These are phyloP conservation scores for Sporothrix phasma DNA, from an alignment of 2,329 filamentous ascomycete genomes.

Conservation along the genomic window DNA sequence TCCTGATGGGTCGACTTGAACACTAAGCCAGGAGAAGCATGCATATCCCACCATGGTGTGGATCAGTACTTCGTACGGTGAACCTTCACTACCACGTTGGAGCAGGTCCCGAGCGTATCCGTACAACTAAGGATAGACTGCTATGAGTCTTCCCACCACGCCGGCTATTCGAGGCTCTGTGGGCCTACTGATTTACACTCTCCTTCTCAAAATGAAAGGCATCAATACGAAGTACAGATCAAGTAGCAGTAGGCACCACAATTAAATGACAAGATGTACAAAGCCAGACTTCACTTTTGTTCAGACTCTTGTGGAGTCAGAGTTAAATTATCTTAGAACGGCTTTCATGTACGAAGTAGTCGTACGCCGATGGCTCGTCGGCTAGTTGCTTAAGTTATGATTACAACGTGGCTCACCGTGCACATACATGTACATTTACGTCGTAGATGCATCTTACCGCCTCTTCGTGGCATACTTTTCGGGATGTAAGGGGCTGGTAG, in stretches of 20 bases:
- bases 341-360: too few relatives aligned
- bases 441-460: not conserved
- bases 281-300: too few relatives aligned
- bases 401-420: not conserved
- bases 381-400: not conserved
- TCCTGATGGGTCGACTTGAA: not conserved
- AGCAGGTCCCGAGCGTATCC: conserved; percentile 6
- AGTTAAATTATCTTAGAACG: too few relatives aligned
- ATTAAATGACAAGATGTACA: too few relatives aligned
- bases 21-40: conserved; percentile 9
- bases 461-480: not conserved
- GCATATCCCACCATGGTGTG: not conserved
- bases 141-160: not conserved
- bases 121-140: not conserved
- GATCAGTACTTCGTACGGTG: too few relatives aligned
- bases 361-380: too few relatives aligned
- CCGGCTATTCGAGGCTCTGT: conserved; percentile 15
- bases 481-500: not conserved
- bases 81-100: not conserved
- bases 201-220: not conserved
- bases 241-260: too few relatives aligned
- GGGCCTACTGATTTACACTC: not conserved
- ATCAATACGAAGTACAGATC: too few relatives aligned
- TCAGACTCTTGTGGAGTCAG: too few relatives aligned
- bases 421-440: not conserved